Evolutionary conservation across 2,329 filamentous ascomycete species (phyloP), one percentile per base, ranked within the genome.

Genomic region (Penicillium verrucosum): DNA sequence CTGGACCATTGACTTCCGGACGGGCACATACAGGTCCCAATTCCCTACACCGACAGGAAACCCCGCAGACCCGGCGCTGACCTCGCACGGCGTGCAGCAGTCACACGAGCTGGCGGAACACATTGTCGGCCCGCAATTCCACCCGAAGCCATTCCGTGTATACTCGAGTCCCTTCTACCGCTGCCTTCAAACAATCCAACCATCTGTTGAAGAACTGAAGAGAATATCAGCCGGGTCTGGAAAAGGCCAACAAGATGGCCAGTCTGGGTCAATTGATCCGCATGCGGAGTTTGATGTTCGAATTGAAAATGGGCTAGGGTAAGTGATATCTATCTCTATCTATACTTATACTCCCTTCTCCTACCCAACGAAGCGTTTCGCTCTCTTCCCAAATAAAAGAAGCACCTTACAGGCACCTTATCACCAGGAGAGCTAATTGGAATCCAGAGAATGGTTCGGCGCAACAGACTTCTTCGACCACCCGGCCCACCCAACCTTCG

Each of bases 81-180:
- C 92, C 8, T 86, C 89, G 23, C 88, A 97, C 70, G 94, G 94
- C 56, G 88, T 95, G 40, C 81, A 85, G 50, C 94, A 99, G 78
- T 86, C 92, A 23, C 81, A 84, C 59, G 87, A 97, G 75, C 82
- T 97, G 45, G 92, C 82, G 2, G 66, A 60, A 7, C 70, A 77
- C 46, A 51, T 77, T 4, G 54, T 63, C 14, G 64, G 63, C 29
- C 61, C 67, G 1, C 57, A 63, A 3, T 70, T 77, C 47, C 56
- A 70, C n/a, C 73, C 75, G 0, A 76, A 75, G 53, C 75, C 75
- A 18, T 77, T 73, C 74, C 60, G 77, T 74, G 8, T 97, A 64
- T 97, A 96, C 77, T 89, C 85, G 32, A 92, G 88, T 59, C 89
- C 90, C 0, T 96, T 91, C 76, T 96, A 94, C 73, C 85, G 92